These are phyloP conservation scores for Akanthomyces lecanii DNA, from an alignment of 2,329 filamentous ascomycete genomes.

Conservation along the genomic window DNA sequence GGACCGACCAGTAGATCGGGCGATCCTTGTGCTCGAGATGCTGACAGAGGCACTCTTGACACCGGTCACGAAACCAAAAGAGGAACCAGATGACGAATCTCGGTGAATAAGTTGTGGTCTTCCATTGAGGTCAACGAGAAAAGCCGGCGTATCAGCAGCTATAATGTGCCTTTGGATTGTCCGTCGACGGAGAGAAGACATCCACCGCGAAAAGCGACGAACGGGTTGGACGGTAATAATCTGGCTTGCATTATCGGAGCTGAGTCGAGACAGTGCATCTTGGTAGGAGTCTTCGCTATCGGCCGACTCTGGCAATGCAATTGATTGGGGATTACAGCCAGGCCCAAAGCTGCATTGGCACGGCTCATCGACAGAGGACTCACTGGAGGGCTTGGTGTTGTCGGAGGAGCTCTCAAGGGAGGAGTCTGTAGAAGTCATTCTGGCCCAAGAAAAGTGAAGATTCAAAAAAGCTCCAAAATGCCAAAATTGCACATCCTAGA, in stretches of 20 bases:
- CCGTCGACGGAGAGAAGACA: conserved; percentile 62
- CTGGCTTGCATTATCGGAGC: conserved; percentile 7
- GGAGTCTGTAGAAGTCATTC: conserved; percentile 14
- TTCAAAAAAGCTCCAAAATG: conserved; percentile 15
- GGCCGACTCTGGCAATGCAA: conserved; percentile 8
- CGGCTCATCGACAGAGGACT: conserved; percentile 6
- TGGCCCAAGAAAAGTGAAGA: conserved; percentile 11
- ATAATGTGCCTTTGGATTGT: conserved; percentile 36
- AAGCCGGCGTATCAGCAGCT: conserved; percentile 13
- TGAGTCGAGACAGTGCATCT: conserved; percentile 6
- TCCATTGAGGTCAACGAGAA: neutral
- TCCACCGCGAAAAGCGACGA: conserved; percentile 52
- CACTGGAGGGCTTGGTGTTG: conserved; percentile 1
- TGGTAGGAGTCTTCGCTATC: conserved; percentile 8
- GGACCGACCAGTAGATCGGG: conserved; percentile 8
- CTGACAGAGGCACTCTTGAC: conserved; percentile 80
- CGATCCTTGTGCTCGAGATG: conserved; percentile 51
- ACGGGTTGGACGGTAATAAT: conserved; percentile 1
- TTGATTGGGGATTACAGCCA: neutral
- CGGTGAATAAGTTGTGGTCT: conserved; percentile 33
- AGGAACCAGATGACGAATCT: conserved; percentile 67
- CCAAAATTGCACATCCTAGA: conserved; percentile 12
- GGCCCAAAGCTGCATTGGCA: conserved; percentile 7
- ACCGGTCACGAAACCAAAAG: conserved; percentile 73
- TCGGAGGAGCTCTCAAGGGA: neutral